These are phyloP conservation scores for Spatholobus suberectus DNA, from an alignment of 306 rosid species.

Conservation along the genomic window DNA sequence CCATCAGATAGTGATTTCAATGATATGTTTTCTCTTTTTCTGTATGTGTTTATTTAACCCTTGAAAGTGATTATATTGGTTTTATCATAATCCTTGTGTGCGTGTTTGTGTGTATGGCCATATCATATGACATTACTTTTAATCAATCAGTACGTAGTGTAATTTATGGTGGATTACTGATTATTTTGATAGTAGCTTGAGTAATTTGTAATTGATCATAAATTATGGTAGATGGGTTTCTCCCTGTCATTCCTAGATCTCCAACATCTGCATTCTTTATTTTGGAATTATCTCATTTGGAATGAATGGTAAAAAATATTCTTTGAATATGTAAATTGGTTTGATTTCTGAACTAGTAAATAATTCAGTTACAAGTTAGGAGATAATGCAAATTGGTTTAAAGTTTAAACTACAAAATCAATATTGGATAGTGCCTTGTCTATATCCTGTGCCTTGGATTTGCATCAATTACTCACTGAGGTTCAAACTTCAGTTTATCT, in stretches of 20 bases:
- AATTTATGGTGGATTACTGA: neutral
- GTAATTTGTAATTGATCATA: slow-evolving; percentile 18
- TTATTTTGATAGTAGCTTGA: slow-evolving; percentile 14
- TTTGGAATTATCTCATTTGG: neutral
- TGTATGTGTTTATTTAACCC: neutral
- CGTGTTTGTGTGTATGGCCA: neutral
- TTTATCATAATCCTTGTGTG: neutral
- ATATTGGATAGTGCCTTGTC: slow-evolving; percentile 15
- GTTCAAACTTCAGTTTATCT: slow-evolving; percentile 4
- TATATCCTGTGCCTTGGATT: slow-evolving; percentile 13
- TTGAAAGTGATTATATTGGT: slow-evolving; percentile 18
- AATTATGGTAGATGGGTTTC: neutral
- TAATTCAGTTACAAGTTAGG: slow-evolving; percentile 23
- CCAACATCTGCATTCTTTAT: slow-evolving; percentile 2
- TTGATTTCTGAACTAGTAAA: slow-evolving; percentile 27
- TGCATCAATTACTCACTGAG: slow-evolving; percentile 6
- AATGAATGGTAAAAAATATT: slow-evolving; percentile 16
- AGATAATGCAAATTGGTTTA: slow-evolving; percentile 25
- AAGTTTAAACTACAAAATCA: slow-evolving; percentile 1
- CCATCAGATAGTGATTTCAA: slow-evolving; percentile 18
- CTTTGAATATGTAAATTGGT: slow-evolving; percentile 14
- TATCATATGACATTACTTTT: slow-evolving; percentile 5
- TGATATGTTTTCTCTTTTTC: slow-evolving; percentile 2
- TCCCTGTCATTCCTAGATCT: neutral
- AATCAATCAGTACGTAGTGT: neutral